Conservation (phyloP, 1,139 yeast species). For the Candida gigantensis region DNA sequence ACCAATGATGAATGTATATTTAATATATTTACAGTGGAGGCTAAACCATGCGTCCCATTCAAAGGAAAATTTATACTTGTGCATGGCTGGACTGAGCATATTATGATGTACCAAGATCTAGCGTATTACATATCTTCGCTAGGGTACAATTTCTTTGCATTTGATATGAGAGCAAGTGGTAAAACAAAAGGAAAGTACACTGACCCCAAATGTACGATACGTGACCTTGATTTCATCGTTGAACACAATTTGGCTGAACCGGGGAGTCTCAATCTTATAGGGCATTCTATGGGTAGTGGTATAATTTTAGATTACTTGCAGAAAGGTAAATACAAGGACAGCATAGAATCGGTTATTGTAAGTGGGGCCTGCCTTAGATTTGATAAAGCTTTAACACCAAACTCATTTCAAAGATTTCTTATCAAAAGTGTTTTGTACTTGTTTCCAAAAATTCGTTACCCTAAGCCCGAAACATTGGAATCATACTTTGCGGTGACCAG, state of each 20-base stretch:
- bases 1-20: constrained; percentile 17
- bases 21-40: constrained; percentile 16
- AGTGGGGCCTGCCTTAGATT: constrained; percentile 21
- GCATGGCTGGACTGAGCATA: constrained; percentile 28
- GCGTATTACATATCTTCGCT: constrained; percentile 20
- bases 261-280: constrained; percentile 15
- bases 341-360: constrained; percentile 17
- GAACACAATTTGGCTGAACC: constrained; percentile 13
- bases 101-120: constrained; percentile 19
- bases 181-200: constrained; percentile 19
- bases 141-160: constrained; percentile 22
- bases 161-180: constrained; percentile 26
- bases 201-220: constrained; percentile 12
- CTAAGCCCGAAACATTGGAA: constrained; percentile 13
- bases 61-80: constrained; percentile 20
- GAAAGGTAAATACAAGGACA: constrained; percentile 19
- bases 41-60: constrained; percentile 3
- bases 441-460: constrained; percentile 14
- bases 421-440: constrained; percentile 2
- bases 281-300: constrained; percentile 27
- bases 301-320: constrained; percentile 21
- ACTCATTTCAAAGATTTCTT: constrained; percentile 7
- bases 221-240: constrained; percentile 23
- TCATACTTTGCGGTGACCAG: constrained; percentile 19
- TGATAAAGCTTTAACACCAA: constrained; percentile 18